A percentile compares a stretch with the other conserved stretches of the same genome.
Conservation (phyloP, 2,329 filamentous ascomycete species). For the Botrytis elliptica region DNA sequence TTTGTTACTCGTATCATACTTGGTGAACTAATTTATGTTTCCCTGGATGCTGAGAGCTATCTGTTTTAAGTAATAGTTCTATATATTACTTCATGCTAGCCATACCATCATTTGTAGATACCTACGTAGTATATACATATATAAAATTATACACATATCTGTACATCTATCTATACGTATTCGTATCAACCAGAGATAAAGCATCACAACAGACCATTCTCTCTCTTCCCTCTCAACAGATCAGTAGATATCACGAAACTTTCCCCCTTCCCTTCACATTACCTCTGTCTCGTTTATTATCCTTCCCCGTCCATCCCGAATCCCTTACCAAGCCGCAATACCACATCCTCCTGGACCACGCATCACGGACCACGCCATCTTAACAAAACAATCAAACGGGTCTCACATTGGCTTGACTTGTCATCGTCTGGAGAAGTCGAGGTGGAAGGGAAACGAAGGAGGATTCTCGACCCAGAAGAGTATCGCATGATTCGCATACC, state of each 20-base stretch:
- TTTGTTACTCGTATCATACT: background rate
- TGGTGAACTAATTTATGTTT: no score
- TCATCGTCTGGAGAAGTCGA: background rate
- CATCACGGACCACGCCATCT: conserved; percentile 3
- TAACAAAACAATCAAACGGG: conserved; percentile 16
- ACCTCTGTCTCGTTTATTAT: background rate
- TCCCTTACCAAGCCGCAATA: background rate
- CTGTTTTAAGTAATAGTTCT: background rate
- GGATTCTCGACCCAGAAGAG: background rate
- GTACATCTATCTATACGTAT: background rate
- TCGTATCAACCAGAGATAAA: background rate
- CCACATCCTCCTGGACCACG: background rate
- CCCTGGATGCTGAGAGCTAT: background rate
- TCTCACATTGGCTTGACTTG: conserved; percentile 13
- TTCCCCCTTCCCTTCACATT: background rate
- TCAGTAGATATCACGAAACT: background rate
- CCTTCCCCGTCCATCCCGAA: background rate
- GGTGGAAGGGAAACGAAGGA: background rate
- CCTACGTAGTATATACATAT: no score
- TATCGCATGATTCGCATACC: background rate
- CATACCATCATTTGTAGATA: background rate
- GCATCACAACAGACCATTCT: background rate
- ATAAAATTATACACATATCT: background rate
- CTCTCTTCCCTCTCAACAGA: background rate
- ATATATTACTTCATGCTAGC: background rate